Conservation (phyloP, 768 basidiomycete genomes). For the Rhizopogon roseolus region DNA sequence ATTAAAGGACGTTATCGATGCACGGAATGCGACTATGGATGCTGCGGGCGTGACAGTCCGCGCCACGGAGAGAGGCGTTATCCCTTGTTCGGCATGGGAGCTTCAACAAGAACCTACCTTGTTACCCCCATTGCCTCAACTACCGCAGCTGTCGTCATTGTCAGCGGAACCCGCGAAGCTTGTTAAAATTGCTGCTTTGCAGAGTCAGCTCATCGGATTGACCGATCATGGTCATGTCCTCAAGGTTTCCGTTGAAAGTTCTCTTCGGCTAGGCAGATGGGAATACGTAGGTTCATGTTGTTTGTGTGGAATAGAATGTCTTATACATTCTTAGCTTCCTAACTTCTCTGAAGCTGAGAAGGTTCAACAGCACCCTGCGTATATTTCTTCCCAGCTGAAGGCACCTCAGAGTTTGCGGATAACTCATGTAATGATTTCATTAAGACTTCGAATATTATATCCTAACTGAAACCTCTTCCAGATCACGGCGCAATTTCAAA, state of each 20-base stretch:
- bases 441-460: not conserved
- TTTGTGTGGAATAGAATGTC: not conserved
- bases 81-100: constrained; percentile 62
- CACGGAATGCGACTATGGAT: constrained; percentile 44
- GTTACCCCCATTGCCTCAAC: constrained; percentile 54
- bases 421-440: constrained; percentile 60
- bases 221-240: constrained; percentile 79
- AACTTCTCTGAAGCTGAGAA: constrained; percentile 61
- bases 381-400: constrained; percentile 32
- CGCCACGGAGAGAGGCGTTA: constrained; percentile 33
- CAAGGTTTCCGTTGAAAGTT: constrained; percentile 47
- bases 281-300: constrained; percentile 56
- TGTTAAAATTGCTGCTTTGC: constrained; percentile 78
- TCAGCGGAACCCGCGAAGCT: constrained; percentile 39
- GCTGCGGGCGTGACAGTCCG: constrained; percentile 25
- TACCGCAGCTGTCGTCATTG: constrained; percentile 44
- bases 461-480: constrained; percentile 26
- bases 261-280: constrained; percentile 48
- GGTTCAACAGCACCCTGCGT: constrained; percentile 42
- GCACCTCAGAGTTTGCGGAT: constrained; percentile 52
- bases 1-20: constrained; percentile 32
- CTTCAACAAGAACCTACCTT: constrained; percentile 47
- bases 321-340: constrained; percentile 48
- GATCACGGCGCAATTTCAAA: constrained; percentile 81
- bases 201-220: constrained; percentile 69